Evolutionary conservation across 495 filamentous ascomycete genomes (phyloP).

Genomic region (Penicillium manginii): DNA sequence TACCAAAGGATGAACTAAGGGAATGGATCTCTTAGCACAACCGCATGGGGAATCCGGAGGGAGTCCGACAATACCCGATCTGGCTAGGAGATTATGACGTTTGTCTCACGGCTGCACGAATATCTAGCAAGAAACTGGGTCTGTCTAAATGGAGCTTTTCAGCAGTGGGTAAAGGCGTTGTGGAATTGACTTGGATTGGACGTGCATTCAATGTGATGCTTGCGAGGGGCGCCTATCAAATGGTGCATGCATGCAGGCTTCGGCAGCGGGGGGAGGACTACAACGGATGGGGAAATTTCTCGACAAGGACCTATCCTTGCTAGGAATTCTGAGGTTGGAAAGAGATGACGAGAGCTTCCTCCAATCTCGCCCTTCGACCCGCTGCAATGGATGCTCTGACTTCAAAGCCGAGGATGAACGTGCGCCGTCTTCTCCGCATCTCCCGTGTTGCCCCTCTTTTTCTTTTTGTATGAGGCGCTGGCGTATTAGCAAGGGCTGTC

Average conservation of each 20-base stretch:
- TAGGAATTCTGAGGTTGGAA: background rate
- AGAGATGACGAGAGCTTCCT: background rate
- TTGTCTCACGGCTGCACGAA: background rate
- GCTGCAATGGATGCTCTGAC: background rate
- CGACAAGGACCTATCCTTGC: background rate
- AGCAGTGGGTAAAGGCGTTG: background rate
- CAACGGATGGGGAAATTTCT: background rate
- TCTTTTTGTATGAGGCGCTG: background rate
- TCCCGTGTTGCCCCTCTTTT: conserved; percentile 8
- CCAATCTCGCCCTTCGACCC: background rate
- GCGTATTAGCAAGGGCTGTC: background rate
- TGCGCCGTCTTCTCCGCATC: conserved; percentile 5
- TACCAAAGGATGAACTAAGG: background rate
- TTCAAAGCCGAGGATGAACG: conserved; percentile 5
- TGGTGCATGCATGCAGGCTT: background rate
- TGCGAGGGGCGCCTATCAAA: background rate
- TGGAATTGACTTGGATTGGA: background rate
- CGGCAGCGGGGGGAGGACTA: background rate
- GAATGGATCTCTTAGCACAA: background rate
- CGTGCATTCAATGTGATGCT: background rate
- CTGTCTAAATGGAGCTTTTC: background rate
- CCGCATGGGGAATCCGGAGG: background rate
- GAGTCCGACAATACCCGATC: conserved; percentile 6
- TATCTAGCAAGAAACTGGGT: background rate
- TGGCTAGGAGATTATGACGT: conserved; percentile 3